Evolutionary conservation across 495 filamentous ascomycete species (phyloP).

Genomic region (Penicillium herquei): DNA sequence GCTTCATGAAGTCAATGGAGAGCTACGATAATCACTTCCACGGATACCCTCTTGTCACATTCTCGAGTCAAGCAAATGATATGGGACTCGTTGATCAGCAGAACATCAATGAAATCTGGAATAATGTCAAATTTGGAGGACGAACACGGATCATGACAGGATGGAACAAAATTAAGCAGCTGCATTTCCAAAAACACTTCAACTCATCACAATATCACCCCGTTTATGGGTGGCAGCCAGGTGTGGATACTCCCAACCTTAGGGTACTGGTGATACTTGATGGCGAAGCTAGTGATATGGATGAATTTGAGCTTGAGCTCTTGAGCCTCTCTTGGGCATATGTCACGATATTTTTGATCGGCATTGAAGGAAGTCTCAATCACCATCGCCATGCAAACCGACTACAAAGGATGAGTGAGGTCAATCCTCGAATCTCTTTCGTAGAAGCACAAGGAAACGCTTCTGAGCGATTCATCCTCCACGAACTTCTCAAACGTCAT

Average conservation of each 20-base stretch:
- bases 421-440: constrained; percentile 46
- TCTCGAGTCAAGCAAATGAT: constrained; percentile 33
- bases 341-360: constrained; percentile 49
- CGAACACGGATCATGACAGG: constrained; percentile 45
- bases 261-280: constrained; percentile 42
- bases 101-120: constrained; percentile 39
- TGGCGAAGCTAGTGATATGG: constrained; percentile 48
- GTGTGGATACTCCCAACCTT: constrained; percentile 42
- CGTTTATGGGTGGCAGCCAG: constrained; percentile 49
- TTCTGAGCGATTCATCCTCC: constrained; percentile 44
- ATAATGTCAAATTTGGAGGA: constrained; percentile 34
- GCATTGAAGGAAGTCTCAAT: constrained; percentile 46
- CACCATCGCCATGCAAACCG: constrained; percentile 50
- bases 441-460: constrained; percentile 49
- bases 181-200: constrained; percentile 47
- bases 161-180: constrained; percentile 48
- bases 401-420: constrained; percentile 43
- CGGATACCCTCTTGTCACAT: constrained; percentile 45
- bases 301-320: constrained; percentile 50
- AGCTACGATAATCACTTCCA: constrained; percentile 36
- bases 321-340: constrained; percentile 45
- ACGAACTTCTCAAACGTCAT: constrained; percentile 48
- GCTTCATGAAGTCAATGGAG: constrained; percentile 43
- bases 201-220: constrained; percentile 44
- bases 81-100: constrained; percentile 37